Evolutionary conservation across 805 yeast genomes (phyloP), one percentile per base, ranked within the genome.

Genomic region (Metschnikowia koreensis): DNA sequence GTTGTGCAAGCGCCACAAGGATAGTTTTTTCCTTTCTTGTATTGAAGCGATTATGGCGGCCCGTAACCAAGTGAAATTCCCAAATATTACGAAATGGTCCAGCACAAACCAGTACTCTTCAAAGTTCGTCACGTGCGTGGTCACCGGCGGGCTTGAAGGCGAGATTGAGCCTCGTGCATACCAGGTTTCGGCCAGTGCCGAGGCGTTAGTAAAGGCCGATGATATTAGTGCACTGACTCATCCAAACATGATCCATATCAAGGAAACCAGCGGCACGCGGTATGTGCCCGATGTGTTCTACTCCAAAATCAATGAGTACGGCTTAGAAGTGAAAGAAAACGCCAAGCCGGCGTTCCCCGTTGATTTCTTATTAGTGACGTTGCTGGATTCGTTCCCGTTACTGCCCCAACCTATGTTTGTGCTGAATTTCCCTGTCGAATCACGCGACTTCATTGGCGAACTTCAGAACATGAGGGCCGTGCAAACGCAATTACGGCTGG

Each of bases 221-320:
- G 80, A 93, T 57, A 83, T 94, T 31, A 78, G 85, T 33, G 93
- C 96, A 0, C 87, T 96, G 1, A 89, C 97, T 0, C 93, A 91
- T 64, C 97, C 99, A 0, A 83, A 91, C 17, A 83, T 86, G 75
- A 84, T 93, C 65, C 86, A 83, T 60, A 84, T 94, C 57, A 87
- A 89, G 63, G 86, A 82, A 29, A 84, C 89, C n/a, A 81, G 81
- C 39, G 76, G 79, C 16, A 79, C 76, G 9, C 79, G 97, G 50
- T 94, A 93, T 60, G 98, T 94, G 13, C 99, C 99, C 0, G 99
- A 94, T 56, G 86, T 94, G 27, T 88, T 89, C 63, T 94, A 87
- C 75, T 83, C 84, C 68, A 84, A 82, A 65, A 79, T 82, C 53
- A 94, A 94, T 65, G 97, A 94, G 70, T 94, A 94, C 69, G 89